A percentile compares a stretch with the other conserved stretches of the same genome.
phyloP scores from a whole-genome alignment of 2,329 filamentous ascomycete species.

The Neophaeococcomyces aloes region DNA sequence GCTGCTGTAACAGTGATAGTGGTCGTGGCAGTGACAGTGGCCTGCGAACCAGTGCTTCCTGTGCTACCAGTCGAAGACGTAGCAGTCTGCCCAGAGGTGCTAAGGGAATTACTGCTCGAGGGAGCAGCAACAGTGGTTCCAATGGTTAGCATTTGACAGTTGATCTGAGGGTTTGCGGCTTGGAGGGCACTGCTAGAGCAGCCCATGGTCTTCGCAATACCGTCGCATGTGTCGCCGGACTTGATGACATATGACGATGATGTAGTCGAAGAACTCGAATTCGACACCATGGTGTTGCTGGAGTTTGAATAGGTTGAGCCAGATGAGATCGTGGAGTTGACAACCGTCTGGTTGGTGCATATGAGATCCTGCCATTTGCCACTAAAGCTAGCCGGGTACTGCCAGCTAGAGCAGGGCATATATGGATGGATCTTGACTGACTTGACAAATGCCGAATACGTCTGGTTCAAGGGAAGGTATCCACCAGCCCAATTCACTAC shows the following conservation, averaged over 20 bases:
- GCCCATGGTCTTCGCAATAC: no score
- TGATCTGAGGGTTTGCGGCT: no score
- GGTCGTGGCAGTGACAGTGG: slow-evolving; percentile 4
- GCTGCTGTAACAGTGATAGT: neutral
- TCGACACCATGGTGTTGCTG: neutral
- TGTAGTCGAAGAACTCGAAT: no score
- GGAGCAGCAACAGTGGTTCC: no score
- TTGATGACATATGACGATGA: no score
- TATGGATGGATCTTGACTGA: slow-evolving; percentile 59
- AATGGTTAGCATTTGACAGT: no score
- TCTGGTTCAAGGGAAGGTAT: slow-evolving; percentile 55
- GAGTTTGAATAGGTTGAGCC: neutral
- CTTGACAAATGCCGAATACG: slow-evolving; percentile 65
- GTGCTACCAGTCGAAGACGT: no score
- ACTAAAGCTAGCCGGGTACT: slow-evolving; percentile 59
- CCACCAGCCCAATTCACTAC: slow-evolving; percentile 79
- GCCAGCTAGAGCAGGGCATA: slow-evolving; percentile 77
- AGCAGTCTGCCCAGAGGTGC: no score
- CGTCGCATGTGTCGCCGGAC: no score
- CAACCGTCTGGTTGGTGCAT: slow-evolving; percentile 25
- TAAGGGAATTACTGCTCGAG: no score
- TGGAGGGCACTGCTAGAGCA: no score
- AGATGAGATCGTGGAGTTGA: slow-evolving; percentile 4
- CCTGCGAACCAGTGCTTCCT: neutral
- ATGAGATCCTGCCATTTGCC: slow-evolving; percentile 74